Evolutionary conservation across 2,329 filamentous ascomycete genomes (phyloP).

Genomic region (Sporothrix humicola): DNA sequence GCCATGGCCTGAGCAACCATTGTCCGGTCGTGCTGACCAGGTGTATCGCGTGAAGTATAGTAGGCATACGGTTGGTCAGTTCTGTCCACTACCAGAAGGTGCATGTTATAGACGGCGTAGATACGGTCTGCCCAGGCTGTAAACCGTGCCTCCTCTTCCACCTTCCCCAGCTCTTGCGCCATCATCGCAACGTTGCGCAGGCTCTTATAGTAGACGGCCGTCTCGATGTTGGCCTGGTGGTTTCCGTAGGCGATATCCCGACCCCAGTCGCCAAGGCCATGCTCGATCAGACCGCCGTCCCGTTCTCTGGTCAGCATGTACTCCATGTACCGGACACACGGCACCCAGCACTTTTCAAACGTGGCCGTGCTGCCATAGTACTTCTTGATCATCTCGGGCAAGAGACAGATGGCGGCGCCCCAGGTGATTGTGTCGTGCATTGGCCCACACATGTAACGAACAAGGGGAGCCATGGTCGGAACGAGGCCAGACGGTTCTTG

Average conservation of each 20-base stretch:
- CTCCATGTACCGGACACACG: not conserved
- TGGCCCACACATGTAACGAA: not conserved
- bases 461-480: not conserved
- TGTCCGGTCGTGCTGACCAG: not conserved
- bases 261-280: not conserved
- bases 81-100: not conserved
- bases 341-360: not conserved
- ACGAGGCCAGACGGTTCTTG: not conserved
- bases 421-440: conserved; percentile 1
- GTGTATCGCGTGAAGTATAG: not conserved
- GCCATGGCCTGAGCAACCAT: not conserved
- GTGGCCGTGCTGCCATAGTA: not conserved
- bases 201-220: conserved; percentile 2
- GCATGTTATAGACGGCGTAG: conserved; percentile 1
- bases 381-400: not conserved
- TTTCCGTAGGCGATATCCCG: not conserved
- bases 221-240: conserved; percentile 10
- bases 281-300: not conserved
- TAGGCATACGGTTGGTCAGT: not conserved
- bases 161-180: not conserved
- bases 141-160: not conserved
- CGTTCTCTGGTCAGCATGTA: not conserved
- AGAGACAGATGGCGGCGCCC: not conserved
- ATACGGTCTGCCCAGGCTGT: not conserved
- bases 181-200: not conserved